Evolutionary conservation across 768 basidiomycete genomes (phyloP).

Genomic region (Hericium coralloides): DNA sequence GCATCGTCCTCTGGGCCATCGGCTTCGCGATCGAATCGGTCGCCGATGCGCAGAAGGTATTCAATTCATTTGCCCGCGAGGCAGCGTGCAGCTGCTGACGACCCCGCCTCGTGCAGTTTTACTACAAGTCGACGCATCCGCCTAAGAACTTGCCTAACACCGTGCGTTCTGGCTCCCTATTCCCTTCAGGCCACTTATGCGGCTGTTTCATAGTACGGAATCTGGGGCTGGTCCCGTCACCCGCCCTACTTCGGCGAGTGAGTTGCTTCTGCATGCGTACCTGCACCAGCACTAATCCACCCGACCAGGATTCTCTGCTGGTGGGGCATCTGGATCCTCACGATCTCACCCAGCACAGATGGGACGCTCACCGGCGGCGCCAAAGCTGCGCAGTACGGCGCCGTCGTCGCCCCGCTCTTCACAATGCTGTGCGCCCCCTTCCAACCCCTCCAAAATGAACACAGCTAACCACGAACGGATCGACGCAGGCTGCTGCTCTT

Average conservation of each 20-base stretch:
- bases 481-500: slow-evolving; percentile 46
- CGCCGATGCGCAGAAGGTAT: slow-evolving; percentile 52
- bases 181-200: neutral
- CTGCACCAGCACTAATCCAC: too few species aligned
- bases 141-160: slow-evolving; percentile 42
- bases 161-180: slow-evolving; percentile 19
- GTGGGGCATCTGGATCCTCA: slow-evolving; percentile 59
- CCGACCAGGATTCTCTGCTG: slow-evolving; percentile 44
- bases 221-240: slow-evolving; percentile 54
- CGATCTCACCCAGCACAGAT: slow-evolving; percentile 48
- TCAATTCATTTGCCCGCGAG: neutral
- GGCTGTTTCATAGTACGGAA: slow-evolving; percentile 28
- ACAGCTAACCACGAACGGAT: neutral
- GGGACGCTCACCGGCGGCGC: slow-evolving; percentile 32
- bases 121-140: slow-evolving; percentile 40
- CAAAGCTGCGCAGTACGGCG: slow-evolving; percentile 47
- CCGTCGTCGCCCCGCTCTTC: slow-evolving; percentile 55
- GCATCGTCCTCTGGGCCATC: slow-evolving; percentile 50
- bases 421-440: slow-evolving; percentile 46
- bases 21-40: slow-evolving; percentile 49
- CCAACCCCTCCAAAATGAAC: neutral
- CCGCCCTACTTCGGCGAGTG: slow-evolving; percentile 70
- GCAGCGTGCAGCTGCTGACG: neutral
- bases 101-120: slow-evolving; percentile 25
- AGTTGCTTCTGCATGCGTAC: slow-evolving; percentile 14